These are phyloP conservation scores for Cinnamomum chago DNA, from an alignment of 164 flowering plant genomes.

Conservation along the genomic window DNA sequence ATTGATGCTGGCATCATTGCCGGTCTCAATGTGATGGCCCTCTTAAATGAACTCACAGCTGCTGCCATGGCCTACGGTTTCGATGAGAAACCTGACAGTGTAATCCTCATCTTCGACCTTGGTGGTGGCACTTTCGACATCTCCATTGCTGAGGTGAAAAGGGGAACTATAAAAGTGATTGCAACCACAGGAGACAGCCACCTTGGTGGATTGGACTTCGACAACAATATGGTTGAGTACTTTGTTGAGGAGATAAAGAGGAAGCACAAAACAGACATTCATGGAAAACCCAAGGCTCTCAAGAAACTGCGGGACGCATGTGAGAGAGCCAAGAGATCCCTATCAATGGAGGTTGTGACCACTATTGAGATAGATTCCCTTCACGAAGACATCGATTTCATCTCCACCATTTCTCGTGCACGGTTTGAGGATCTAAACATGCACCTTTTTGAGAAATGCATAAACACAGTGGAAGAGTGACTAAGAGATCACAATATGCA, in stretches of 20 bases:
- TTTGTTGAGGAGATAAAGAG: conserved; percentile 45
- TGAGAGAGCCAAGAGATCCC: conserved; percentile 55
- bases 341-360: conserved; percentile 43
- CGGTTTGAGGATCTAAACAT: conserved; percentile 53
- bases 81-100: background rate
- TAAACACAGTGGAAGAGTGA: conserved; percentile 53
- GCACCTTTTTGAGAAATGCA: conserved; percentile 50
- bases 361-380: conserved; percentile 51
- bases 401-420: conserved; percentile 45
- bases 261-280: conserved; percentile 49
- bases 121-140: conserved; percentile 12
- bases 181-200: conserved; percentile 24
- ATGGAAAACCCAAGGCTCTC: conserved; percentile 44
- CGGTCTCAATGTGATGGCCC: conserved; percentile 8
- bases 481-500: conserved; percentile 49
- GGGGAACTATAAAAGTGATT: conserved; percentile 1
- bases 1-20: conserved; percentile 13
- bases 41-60: conserved; percentile 7
- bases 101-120: no score
- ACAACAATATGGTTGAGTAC: conserved; percentile 50
- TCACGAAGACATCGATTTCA: conserved; percentile 50
- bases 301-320: conserved; percentile 44
- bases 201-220: conserved; percentile 58
- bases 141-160: background rate
- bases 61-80: conserved; percentile 9